Percentiles rank a stretch among this genome's conserved stretches.
Evolutionary conservation across 495 filamentous ascomycete species (phyloP).

Genomic region (Hypoxylon fragiforme): DNA sequence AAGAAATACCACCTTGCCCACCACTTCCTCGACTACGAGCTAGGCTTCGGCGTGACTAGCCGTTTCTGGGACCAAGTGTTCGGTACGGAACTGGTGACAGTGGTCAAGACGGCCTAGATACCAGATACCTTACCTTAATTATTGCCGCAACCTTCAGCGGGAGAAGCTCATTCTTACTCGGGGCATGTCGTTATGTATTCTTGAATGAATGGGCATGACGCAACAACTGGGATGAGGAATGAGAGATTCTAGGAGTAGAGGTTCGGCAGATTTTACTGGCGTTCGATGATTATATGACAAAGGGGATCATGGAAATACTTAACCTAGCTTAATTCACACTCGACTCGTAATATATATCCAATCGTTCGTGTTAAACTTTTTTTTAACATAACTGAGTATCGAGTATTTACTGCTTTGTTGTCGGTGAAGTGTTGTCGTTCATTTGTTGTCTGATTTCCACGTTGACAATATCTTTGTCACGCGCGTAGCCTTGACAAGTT

Average conservation of each 20-base stretch:
- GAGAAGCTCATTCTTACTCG: neutral
- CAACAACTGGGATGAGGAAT: constrained; percentile 8
- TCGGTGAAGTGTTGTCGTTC: neutral
- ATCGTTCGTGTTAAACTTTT: neutral
- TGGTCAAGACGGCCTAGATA: constrained; percentile 60
- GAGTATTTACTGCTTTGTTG: neutral
- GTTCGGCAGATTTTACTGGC: constrained; percentile 25
- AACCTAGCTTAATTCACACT: constrained; percentile 24
- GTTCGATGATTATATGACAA: constrained; percentile 20
- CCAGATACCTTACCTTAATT: too few relatives aligned
- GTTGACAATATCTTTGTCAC: too few relatives aligned
- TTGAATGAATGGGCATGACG: constrained; percentile 5
- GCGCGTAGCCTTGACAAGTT: too few relatives aligned
- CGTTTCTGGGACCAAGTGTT: constrained; percentile 95
- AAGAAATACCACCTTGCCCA: constrained; percentile 98
- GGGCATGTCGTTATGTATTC: constrained; percentile 6
- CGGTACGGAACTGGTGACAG: constrained; percentile 74
- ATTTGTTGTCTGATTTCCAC: too few relatives aligned
- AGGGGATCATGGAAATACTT: constrained; percentile 22
- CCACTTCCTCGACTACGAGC: constrained; percentile 95
- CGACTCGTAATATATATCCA: constrained; percentile 30
- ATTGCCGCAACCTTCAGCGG: neutral
- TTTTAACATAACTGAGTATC: too few relatives aligned
- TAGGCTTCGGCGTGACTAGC: constrained; percentile 98
- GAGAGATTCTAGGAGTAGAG: constrained; percentile 11